Base-by-base conservation (phyloP, 257 asterid species). In the Anisodus acutangulus region DNA sequence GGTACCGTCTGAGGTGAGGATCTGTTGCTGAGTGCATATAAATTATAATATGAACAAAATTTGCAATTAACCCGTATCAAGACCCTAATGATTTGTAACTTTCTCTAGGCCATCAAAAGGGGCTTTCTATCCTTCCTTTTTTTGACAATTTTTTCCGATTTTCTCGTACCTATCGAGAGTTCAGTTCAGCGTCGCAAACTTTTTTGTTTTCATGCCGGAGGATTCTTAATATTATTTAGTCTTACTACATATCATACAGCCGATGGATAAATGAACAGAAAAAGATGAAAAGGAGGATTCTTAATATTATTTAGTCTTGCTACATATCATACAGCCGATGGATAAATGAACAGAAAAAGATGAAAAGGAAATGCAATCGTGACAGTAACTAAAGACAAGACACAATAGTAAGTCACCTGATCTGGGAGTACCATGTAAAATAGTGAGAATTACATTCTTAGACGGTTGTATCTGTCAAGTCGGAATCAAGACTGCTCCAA, bases 401-500 rank as follows among this genome's bases (percentile, higher is more conserved):
- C 59, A 72, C 41, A 19, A 5, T 19, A 72, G 39, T 0, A 5
- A 72, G 39, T 72, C 59, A 47, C 59, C 80, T 22, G 41, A 49
- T 74, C 19, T 74, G 80, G 11, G 59, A 74, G 62, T 12, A 53
- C 49, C 66, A 26, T 13, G 63, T 12, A 22, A 76, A 51, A 76
- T 76, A 76, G 81, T 51, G 81, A 76, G 45, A 51, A 51, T 12
- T 37, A 22, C 81, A 74, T n/a, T 71, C 79, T 45, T 71, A 74
- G 19, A 72, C 19, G 60, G n/a, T 47, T 22, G 47, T 72, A 37
- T 49, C 31, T 67, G 47, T 31, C 45, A 49, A 69, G 85, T 35
- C 64, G 22, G 55, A 68, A 43, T 82, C 66, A 31, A 82, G 54
- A 4, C 41, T 9, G 41, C 80, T 54, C 54, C 51, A 68, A 82